Base-by-base conservation (phyloP, 768 basidiomycete genomes). In the Collybiopsis luxurians region DNA sequence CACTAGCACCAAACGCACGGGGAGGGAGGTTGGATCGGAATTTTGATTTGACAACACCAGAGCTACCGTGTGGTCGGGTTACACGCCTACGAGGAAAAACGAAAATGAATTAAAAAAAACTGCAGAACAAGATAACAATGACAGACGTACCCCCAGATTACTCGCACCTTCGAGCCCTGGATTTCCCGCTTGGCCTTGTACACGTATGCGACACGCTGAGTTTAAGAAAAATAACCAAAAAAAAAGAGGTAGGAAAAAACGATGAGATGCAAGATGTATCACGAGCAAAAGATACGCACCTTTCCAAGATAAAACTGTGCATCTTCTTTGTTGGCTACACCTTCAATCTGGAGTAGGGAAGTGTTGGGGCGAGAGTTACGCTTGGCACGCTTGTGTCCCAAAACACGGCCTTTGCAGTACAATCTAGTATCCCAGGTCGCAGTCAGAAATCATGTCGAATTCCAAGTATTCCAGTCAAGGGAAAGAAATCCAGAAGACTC, bases 261-360 rank as follows among this genome's bases (percentile, higher is more conserved):
- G n/a, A n/a, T n/a, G n/a, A n/a, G n/a, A n/a, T n/a, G n/a, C n/a
- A n/a, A n/a, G n/a, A n/a, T n/a, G n/a, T n/a, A n/a, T n/a, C n/a
- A n/a, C n/a, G n/a, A n/a, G n/a, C 5, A 1, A 23, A 17, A 12
- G 17, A 36, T n/a, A 45, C 84, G 66, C 65, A 97, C 94, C 90
- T 99, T 99, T 71, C 97, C 97, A 61, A 98, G 86, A 84, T 99
- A 99, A 77, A 95, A 96, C 72, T 93, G 89, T 39, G 95, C 92
- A 69, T 96, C 95, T 78, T 96, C 85, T 77, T 95, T 92, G 67
- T 78, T 87, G 62, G 86, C 84, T 56, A 98, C 95, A 69, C 96
- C 96, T 80, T 99, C 97, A 71, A 99, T 92, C 77, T 96, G 94
- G 68, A 99, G 76, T 66, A 99, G 87, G 54, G 93, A 92, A 60